phyloP scores from a whole-genome alignment of 176 grass and related monocot species.

The Bothriochloa decipiens region DNA sequence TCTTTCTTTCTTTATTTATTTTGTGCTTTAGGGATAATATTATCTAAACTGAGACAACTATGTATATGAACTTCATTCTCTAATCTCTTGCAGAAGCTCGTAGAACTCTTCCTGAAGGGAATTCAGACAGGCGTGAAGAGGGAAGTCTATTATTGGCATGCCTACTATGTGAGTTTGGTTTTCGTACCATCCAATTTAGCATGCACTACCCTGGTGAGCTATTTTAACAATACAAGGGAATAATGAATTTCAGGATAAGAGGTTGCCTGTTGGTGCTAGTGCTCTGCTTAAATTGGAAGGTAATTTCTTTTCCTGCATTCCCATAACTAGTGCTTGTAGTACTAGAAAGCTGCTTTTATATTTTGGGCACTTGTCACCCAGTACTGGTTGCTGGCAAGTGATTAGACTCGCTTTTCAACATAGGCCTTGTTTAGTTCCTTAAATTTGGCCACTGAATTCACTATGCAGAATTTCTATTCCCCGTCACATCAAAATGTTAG shows the following conservation, averaged over 20 bases:
- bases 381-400: not conserved
- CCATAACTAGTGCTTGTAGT: not conserved
- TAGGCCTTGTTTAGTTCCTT: too few relatives aligned
- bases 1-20: not conserved
- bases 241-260: conserved; percentile 64
- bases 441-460: too few relatives aligned
- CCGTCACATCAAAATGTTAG: too few relatives aligned
- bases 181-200: not conserved
- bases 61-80: conserved; percentile 4
- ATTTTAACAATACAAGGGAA: conserved; percentile 6
- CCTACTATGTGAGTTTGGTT: conserved; percentile 65
- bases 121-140: conserved; percentile 50
- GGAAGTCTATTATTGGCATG: conserved; percentile 72
- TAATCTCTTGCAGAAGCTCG: conserved; percentile 58
- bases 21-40: conserved; percentile 1
- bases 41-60: conserved; percentile 13
- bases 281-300: conserved; percentile 74
- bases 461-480: too few relatives aligned
- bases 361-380: not conserved
- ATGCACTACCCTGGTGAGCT: not conserved
- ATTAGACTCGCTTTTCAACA: not conserved
- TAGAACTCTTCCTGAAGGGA: conserved; percentile 69
- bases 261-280: conserved; percentile 58
- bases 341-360: not conserved
- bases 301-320: conserved; percentile 3